Conservation (phyloP, 768 basidiomycete genomes). For the Tricholoma furcatifolium region DNA sequence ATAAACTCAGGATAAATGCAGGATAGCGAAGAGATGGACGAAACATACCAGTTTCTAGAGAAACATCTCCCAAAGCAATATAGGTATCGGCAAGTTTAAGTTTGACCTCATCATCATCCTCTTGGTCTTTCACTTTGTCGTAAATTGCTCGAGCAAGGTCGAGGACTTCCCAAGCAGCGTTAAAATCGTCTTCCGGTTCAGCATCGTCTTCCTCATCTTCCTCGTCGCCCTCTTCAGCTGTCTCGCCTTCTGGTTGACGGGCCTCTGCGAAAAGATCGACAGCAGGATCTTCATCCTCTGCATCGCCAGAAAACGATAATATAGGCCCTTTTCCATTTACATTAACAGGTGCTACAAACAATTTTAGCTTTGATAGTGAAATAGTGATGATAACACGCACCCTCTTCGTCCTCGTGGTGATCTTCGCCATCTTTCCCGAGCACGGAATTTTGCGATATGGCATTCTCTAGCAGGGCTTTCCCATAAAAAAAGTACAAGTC, state of each 20-base stretch:
- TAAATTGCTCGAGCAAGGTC: slow-evolving; percentile 91
- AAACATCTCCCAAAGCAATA: slow-evolving; percentile 92
- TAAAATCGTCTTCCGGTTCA: slow-evolving; percentile 96
- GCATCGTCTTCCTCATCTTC: slow-evolving; percentile 65
- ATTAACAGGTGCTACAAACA: slow-evolving; percentile 29
- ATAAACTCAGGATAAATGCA: slow-evolving; percentile 5
- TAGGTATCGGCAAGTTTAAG: slow-evolving; percentile 91
- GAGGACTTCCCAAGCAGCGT: slow-evolving; percentile 97
- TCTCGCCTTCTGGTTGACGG: slow-evolving; percentile 40
- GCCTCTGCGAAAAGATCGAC: slow-evolving; percentile 68
- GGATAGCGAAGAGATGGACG: not conserved
- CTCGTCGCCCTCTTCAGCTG: slow-evolving; percentile 48
- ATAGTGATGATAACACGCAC: slow-evolving; percentile 23
- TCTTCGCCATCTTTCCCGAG: slow-evolving; percentile 80
- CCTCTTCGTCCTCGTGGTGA: slow-evolving; percentile 39
- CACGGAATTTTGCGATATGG: slow-evolving; percentile 82
- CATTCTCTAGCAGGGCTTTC: slow-evolving; percentile 90
- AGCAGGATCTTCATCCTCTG: slow-evolving; percentile 54
- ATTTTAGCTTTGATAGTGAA: slow-evolving; percentile 6
- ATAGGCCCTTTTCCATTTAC: slow-evolving; percentile 50
- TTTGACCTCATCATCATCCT: slow-evolving; percentile 58
- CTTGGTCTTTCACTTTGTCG: slow-evolving; percentile 55
- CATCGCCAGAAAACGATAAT: slow-evolving; percentile 81
- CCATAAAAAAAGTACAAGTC: slow-evolving; percentile 92
- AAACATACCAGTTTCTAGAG: slow-evolving; percentile 87